Conservation (phyloP, 768 basidiomycete species). For the Saitozyma sp. region DNA sequence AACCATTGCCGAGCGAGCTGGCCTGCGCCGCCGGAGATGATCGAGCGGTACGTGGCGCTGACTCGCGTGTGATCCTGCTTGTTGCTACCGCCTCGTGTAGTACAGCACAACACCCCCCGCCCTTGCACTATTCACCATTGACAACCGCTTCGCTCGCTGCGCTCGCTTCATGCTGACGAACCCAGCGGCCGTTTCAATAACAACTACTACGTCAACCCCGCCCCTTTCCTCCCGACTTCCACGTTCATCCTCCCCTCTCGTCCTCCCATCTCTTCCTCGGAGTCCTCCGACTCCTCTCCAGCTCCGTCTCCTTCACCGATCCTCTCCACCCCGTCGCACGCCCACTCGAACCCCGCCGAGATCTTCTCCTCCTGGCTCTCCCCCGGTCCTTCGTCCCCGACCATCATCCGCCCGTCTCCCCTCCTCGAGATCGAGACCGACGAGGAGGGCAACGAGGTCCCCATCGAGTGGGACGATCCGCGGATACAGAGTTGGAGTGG, state of each 20-base stretch:
- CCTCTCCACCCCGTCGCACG: constrained; percentile 5
- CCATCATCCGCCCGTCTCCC: constrained; percentile 33
- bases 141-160: too few relatives aligned
- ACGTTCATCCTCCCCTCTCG: constrained; percentile 20
- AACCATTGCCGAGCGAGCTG: constrained; percentile 31
- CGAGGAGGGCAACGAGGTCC: background rate
- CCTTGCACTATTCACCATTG: too few relatives aligned
- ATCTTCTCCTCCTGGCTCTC: constrained; percentile 32
- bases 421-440: constrained; percentile 19
- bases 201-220: constrained; percentile 40
- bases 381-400: constrained; percentile 23
- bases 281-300: background rate
- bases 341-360: constrained; percentile 19
- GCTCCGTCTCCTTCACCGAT: constrained; percentile 3
- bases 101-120: too few relatives aligned
- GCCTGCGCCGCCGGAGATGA: constrained; percentile 26
- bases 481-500: constrained; percentile 41
- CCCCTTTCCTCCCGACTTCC: constrained; percentile 32
- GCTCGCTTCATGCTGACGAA: background rate
- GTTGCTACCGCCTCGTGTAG: background rate
- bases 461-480: constrained; percentile 41
- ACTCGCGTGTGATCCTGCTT: background rate
- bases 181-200: constrained; percentile 24
- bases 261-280: too few relatives aligned
- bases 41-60: constrained; percentile 18